A percentile compares a stretch with the other conserved stretches of the same genome.
phyloP scores from a whole-genome alignment of 2,329 filamentous ascomycete genomes.

The Monilinia laxa region DNA sequence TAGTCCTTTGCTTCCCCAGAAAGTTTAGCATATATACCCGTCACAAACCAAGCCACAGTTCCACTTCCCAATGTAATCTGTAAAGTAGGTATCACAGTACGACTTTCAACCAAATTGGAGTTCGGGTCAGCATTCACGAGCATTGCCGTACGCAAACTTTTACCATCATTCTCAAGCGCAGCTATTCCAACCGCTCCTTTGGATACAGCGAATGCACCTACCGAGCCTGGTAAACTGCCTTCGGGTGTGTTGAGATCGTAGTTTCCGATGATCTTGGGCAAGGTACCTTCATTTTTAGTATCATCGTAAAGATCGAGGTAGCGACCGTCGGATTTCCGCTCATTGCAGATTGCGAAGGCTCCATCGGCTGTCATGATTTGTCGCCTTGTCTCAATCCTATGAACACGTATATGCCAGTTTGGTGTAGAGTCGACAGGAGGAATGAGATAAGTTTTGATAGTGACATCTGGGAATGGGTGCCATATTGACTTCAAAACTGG shows the following conservation, averaged over 20 bases:
- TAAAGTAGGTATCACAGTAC: slow-evolving; percentile 70
- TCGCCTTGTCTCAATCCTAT: slow-evolving; percentile 59
- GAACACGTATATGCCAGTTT: slow-evolving; percentile 69
- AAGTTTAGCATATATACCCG: slow-evolving; percentile 70
- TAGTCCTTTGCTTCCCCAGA: slow-evolving; percentile 53
- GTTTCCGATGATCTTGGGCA: slow-evolving; percentile 58
- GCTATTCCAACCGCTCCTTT: slow-evolving; percentile 58
- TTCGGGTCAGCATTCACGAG: slow-evolving; percentile 77
- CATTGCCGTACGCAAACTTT: slow-evolving; percentile 50
- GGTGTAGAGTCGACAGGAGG: slow-evolving; percentile 58
- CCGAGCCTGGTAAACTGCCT: slow-evolving; percentile 51
- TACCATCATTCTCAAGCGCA: slow-evolving; percentile 45
- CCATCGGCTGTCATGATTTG: slow-evolving; percentile 72
- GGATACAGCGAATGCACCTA: slow-evolving; percentile 56
- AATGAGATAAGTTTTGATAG: slow-evolving; percentile 63
- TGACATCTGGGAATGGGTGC: slow-evolving; percentile 69
- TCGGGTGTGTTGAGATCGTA: slow-evolving; percentile 57
- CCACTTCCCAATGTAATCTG: slow-evolving; percentile 59
- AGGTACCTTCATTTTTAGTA: slow-evolving; percentile 50
- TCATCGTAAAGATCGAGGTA: slow-evolving; percentile 52
- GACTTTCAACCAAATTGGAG: slow-evolving; percentile 70
- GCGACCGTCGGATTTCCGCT: slow-evolving; percentile 49
- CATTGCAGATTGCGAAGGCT: slow-evolving; percentile 66
- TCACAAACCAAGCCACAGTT: slow-evolving; percentile 64
- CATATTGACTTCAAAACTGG: slow-evolving; percentile 68